Evolutionary conservation across 2,329 filamentous ascomycete genomes (phyloP).

Genomic region (Trichoderma semiorbis): DNA sequence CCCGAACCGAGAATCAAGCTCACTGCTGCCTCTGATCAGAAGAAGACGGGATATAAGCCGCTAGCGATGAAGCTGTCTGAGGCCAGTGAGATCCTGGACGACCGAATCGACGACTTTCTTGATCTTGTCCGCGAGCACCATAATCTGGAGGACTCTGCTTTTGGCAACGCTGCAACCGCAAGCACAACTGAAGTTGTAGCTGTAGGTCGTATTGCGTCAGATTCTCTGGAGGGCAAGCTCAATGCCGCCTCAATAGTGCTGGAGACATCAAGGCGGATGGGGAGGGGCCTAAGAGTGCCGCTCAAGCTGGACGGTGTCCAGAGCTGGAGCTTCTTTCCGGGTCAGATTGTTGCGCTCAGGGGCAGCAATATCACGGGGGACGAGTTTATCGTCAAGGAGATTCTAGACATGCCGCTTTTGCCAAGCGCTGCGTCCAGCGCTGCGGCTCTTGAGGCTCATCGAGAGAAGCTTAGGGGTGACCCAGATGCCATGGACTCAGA

Average conservation of each 20-base stretch:
- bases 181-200: constrained; percentile 84
- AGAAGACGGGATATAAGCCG: constrained; percentile 87
- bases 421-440: constrained; percentile 69
- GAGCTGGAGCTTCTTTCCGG: constrained; percentile 83
- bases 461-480: constrained; percentile 63
- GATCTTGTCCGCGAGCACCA: constrained; percentile 71
- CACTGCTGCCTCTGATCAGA: constrained; percentile 80
- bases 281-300: constrained; percentile 77
- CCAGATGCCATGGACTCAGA: constrained; percentile 59
- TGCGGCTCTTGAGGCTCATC: constrained; percentile 62
- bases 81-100: constrained; percentile 88
- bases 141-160: constrained; percentile 70
- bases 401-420: constrained; percentile 71
- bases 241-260: constrained; percentile 83
- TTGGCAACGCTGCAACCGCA: constrained; percentile 83
- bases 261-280: constrained; percentile 80
- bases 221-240: constrained; percentile 79
- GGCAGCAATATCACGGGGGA: constrained; percentile 85
- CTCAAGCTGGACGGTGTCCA: constrained; percentile 68
- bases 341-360: constrained; percentile 83
- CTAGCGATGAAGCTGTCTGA: constrained; percentile 94
- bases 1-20: constrained; percentile 77
- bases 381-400: constrained; percentile 75
- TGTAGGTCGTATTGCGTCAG: constrained; percentile 86
- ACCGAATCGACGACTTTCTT: constrained; percentile 88